Conservation (phyloP, 2,329 filamentous ascomycete genomes). For the Fusarium camptoceras region DNA sequence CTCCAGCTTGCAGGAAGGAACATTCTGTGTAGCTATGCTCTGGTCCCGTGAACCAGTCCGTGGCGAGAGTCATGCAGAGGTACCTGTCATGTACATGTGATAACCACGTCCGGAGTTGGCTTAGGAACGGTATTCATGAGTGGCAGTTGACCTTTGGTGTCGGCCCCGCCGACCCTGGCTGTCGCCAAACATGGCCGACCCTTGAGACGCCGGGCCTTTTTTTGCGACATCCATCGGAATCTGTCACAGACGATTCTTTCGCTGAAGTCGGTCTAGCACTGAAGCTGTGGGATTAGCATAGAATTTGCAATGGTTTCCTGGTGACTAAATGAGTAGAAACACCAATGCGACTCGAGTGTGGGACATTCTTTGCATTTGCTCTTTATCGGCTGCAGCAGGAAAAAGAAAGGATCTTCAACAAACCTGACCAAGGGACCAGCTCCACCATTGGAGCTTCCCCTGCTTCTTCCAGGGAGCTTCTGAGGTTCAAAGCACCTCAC, state of each 20-base stretch:
- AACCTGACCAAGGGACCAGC: conserved; percentile 40
- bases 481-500: conserved; percentile 37
- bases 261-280: conserved; percentile 12
- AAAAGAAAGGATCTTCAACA: conserved; percentile 41
- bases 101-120: conserved; percentile 47
- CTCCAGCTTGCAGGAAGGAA: conserved; percentile 32
- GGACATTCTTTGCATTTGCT: neutral
- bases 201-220: conserved; percentile 35
- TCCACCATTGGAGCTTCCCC: conserved; percentile 47
- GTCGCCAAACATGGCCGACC: conserved; percentile 36
- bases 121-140: conserved; percentile 43
- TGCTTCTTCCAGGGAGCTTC: conserved; percentile 43
- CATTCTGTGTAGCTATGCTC: conserved; percentile 29
- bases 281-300: neutral
- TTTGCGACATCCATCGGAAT: conserved; percentile 27
- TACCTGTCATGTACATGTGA: conserved; percentile 45
- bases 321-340: neutral
- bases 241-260: conserved; percentile 22
- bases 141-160: conserved; percentile 48
- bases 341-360: neutral
- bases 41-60: conserved; percentile 40
- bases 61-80: conserved; percentile 46
- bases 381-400: conserved; percentile 24
- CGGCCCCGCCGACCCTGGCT: conserved; percentile 46
- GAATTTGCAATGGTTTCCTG: neutral